Evolutionary conservation across 2,329 filamentous ascomycete genomes (phyloP).

Genomic region (Aspergillus ochraceoroseus): DNA sequence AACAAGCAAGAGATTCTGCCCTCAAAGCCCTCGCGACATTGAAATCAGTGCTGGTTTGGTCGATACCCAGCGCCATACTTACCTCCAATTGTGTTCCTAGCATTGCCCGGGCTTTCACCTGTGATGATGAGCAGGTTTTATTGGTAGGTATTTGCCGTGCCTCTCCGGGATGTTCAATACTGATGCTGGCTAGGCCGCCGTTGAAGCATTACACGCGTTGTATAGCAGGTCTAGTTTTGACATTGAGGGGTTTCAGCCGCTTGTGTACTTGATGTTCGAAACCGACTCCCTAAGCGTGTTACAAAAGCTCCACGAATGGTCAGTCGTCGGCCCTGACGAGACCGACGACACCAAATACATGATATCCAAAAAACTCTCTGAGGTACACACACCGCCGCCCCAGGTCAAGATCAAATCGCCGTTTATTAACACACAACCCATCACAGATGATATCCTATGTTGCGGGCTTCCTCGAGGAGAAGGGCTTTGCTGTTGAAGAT

Average conservation of each 20-base stretch:
- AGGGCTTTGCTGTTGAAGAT: slow-evolving; percentile 61
- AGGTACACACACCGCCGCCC: slow-evolving; percentile 57
- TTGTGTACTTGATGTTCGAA: slow-evolving; percentile 75
- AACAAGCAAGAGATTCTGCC: slow-evolving; percentile 64
- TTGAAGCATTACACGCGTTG: slow-evolving; percentile 78
- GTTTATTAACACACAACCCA: slow-evolving; percentile 8
- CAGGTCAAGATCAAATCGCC: neutral
- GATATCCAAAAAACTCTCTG: slow-evolving; percentile 87
- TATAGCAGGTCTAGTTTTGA: slow-evolving; percentile 70
- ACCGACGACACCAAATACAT: slow-evolving; percentile 89
- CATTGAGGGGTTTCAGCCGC: slow-evolving; percentile 69
- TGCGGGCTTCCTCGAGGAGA: slow-evolving; percentile 76
- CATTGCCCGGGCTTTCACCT: slow-evolving; percentile 67
- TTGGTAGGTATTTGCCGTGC: slow-evolving; percentile 51
- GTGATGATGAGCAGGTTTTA: slow-evolving; percentile 65
- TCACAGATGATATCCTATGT: slow-evolving; percentile 74
- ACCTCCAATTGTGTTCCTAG: slow-evolving; percentile 64
- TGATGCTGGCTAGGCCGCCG: slow-evolving; percentile 60
- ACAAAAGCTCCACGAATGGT: slow-evolving; percentile 72
- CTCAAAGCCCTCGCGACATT: slow-evolving; percentile 73
- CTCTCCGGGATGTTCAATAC: neutral
- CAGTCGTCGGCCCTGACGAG: slow-evolving; percentile 70
- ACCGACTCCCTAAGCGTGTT: slow-evolving; percentile 66
- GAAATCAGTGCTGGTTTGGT: slow-evolving; percentile 77
- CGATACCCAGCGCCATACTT: slow-evolving; percentile 74